Evolutionary conservation across 2,329 filamentous ascomycete species (phyloP), one percentile per base, ranked within the genome.

Genomic region (Cytospora leucostoma): DNA sequence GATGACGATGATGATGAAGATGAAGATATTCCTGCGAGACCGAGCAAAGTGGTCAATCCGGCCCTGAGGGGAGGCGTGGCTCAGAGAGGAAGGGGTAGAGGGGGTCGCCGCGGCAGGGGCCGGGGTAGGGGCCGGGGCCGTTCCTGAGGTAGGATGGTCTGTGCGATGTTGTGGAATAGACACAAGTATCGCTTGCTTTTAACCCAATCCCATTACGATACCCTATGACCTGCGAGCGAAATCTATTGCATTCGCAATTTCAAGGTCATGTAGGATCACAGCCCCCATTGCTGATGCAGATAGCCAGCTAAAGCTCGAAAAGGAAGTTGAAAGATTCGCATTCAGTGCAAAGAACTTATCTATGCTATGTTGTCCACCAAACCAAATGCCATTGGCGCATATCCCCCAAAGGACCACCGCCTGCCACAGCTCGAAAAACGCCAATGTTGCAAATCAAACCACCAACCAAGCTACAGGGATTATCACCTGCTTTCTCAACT

Each of bases 41-140:
- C 57, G n/a, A 33, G 63, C 27, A 32, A 59, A 53, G 54, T 64
- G 59, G 37, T 38, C 4, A 71, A 70, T 13, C 67, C 69, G 11
- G 68, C 67, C 8, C 47, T 37, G 7, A 67, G 59, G 49, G 55
- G 55, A 3, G 59, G 35, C 7, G 37, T 59, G 32, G 59, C 61
- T 49, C 56, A 44, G 7, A 52, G 64, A 49, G 65, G 66, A 19
- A 61, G 61, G 7, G 40, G 59, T 15, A 63, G 65, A 34, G 63
- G 61, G 12, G 56, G 52, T 15, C 47, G 35, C 8, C 52, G 53
- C 21, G 47, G 55, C 34, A 32, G 56, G 32, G 32, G 49, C 53
- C 11, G 67, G 62, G 13, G 68, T 50, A 12, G 65, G 56, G 21
- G 66, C 33, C 56, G 61, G 8, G 49, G 67, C 40, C 17, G 59